Evolutionary conservation across 805 yeast genomes (phyloP).

Genomic region (Vanderwaltozyma yarrowii): DNA sequence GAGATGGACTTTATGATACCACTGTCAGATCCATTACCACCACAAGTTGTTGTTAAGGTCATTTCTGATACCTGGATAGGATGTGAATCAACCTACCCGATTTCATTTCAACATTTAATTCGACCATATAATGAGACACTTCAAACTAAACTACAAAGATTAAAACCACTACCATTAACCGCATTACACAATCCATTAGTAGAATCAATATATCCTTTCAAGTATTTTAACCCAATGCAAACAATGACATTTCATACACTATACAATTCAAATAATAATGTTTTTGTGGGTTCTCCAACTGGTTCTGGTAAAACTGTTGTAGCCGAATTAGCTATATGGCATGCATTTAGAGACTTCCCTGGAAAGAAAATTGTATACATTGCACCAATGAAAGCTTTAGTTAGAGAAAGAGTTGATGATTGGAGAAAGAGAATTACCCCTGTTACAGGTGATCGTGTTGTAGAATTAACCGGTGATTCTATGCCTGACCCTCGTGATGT

Average conservation of each 20-base stretch:
- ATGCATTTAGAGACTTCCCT: slow-evolving; percentile 78
- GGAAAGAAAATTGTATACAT: slow-evolving; percentile 81
- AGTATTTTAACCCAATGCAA: slow-evolving; percentile 96
- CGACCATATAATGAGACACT: slow-evolving; percentile 82
- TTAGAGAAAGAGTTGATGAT: slow-evolving; percentile 93
- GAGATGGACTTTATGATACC: slow-evolving; percentile 92
- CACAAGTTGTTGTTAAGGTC: slow-evolving; percentile 72
- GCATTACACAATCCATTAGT: slow-evolving; percentile 63
- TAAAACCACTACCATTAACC: slow-evolving; percentile 77
- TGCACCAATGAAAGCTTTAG: slow-evolving; percentile 89
- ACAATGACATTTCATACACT: slow-evolving; percentile 91
- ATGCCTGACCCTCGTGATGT: slow-evolving; percentile 78
- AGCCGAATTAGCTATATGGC: slow-evolving; percentile 96
- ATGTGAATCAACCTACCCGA: slow-evolving; percentile 59
- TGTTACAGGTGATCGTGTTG: slow-evolving; percentile 78
- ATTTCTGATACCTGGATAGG: slow-evolving; percentile 88
- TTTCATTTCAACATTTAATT: slow-evolving; percentile 84
- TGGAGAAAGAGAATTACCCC: slow-evolving; percentile 74
- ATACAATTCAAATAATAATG: slow-evolving; percentile 68
- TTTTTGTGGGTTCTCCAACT: slow-evolving; percentile 94
- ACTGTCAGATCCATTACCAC: slow-evolving; percentile 76
- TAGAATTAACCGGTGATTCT: slow-evolving; percentile 93
- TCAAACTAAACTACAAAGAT: slow-evolving; percentile 64
- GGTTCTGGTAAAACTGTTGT: slow-evolving; percentile 98
- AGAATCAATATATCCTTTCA: slow-evolving; percentile 67